Percentiles rank a stretch among this genome's conserved stretches.
phyloP scores from a whole-genome alignment of 768 basidiomycete genomes.

The Cantharellus anzutake region DNA sequence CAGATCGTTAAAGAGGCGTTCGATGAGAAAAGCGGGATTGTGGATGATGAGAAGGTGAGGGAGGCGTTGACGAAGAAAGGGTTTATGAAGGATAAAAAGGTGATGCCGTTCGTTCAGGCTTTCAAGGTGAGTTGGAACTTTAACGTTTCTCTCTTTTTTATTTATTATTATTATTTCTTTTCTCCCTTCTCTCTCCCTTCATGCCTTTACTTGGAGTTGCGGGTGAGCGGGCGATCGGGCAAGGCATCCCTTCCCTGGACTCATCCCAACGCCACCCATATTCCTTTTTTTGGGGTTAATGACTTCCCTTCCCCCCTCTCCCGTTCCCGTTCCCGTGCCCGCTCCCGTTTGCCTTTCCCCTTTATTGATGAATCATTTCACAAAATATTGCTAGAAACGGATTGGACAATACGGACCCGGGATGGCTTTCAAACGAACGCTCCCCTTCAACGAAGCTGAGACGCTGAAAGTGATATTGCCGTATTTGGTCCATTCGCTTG shows the following conservation, averaged over 20 bases:
- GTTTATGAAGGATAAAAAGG: conserved; percentile 85
- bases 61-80: conserved; percentile 46
- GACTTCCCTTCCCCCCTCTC: conserved; percentile 1
- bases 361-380: too few relatives aligned
- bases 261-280: background rate
- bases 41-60: conserved; percentile 71
- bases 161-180: background rate
- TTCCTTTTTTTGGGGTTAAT: background rate
- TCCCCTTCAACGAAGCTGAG: conserved; percentile 51
- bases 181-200: background rate
- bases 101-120: conserved; percentile 84
- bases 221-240: background rate
- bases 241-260: background rate
- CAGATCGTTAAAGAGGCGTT: conserved; percentile 54
- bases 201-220: background rate
- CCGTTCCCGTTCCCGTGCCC: too few relatives aligned
- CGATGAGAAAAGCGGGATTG: conserved; percentile 31
- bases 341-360: too few relatives aligned
- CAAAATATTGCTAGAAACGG: conserved; percentile 37
- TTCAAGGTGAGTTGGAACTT: conserved; percentile 52
- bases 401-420: conserved; percentile 56
- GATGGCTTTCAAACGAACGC: conserved; percentile 60
- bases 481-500: conserved; percentile 64
- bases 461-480: conserved; percentile 52
- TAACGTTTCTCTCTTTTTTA: too few relatives aligned